Evolutionary conservation across 208 protist genomes (phyloP).

Genomic region (Crithidia brevicula): DNA sequence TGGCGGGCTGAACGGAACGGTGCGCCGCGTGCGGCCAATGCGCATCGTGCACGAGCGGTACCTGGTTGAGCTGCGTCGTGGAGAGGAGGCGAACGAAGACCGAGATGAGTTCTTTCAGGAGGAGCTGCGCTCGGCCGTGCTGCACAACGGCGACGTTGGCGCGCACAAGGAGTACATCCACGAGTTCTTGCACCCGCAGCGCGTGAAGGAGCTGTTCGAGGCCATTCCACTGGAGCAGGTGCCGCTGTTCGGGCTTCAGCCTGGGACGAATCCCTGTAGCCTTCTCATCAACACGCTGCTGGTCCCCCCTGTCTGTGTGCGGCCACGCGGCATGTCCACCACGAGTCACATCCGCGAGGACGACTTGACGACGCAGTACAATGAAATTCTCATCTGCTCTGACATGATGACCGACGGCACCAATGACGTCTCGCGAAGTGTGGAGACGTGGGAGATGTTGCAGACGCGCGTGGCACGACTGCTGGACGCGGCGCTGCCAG

Average conservation of each 20-base stretch:
- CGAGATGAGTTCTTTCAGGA: constrained; percentile 38
- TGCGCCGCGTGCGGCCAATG: constrained; percentile 78
- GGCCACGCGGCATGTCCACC: constrained; percentile 93
- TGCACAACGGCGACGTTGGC: constrained; percentile 65
- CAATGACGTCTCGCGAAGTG: constrained; percentile 68
- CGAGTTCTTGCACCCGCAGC: constrained; percentile 95
- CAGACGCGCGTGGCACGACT: constrained; percentile 93
- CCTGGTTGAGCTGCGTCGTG: constrained; percentile 65
- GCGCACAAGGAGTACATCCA: constrained; percentile 61
- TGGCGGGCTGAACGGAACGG: constrained; percentile 93
- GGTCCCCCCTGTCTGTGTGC: constrained; percentile 97
- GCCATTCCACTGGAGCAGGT: constrained; percentile 93
- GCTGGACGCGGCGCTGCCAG: constrained; percentile 82
- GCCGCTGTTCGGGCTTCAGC: constrained; percentile 94
- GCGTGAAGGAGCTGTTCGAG: constrained; percentile 92
- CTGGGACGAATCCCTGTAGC: constrained; percentile 75
- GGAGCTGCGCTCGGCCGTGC: constrained; percentile 51
- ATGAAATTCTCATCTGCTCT: constrained; percentile 90
- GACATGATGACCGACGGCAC: constrained; percentile 84
- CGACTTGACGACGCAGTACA: constrained; percentile 98
- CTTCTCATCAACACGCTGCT: constrained; percentile 95
- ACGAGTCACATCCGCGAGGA: constrained; percentile 95
- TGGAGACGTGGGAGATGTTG: constrained; percentile 97
- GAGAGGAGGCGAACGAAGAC: constrained; percentile 63
- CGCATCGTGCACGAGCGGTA: constrained; percentile 89